A percentile compares a stretch with the other conserved stretches of the same genome.
phyloP scores from a whole-genome alignment of 2,329 filamentous ascomycete genomes.

The Coniella lustricola region DNA sequence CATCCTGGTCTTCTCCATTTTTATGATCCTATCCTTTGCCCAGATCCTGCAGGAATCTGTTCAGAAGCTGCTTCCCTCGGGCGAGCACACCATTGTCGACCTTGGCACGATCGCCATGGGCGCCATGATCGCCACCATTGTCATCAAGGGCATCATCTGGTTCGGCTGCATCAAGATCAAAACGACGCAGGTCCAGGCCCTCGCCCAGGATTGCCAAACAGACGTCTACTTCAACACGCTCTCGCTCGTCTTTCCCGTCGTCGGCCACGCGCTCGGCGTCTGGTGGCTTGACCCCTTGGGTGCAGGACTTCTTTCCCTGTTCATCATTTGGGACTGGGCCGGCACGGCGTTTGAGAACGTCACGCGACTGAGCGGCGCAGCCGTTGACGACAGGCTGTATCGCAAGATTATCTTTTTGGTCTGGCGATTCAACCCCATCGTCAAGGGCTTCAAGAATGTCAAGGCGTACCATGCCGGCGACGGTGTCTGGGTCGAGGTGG shows the following conservation, averaged over 20 bases:
- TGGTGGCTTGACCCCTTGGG: constrained; percentile 63
- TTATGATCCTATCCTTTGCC: constrained; percentile 56
- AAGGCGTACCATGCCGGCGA: constrained; percentile 56
- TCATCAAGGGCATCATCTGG: constrained; percentile 54
- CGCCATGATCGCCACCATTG: constrained; percentile 49
- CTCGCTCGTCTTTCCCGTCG: constrained; percentile 54
- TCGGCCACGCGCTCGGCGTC: constrained; percentile 49
- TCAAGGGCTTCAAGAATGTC: constrained; percentile 46
- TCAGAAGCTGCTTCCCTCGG: constrained; percentile 44
- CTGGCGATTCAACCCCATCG: constrained; percentile 47
- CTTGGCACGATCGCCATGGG: constrained; percentile 47
- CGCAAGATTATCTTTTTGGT: constrained; percentile 55
- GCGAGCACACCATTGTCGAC: constrained; percentile 33
- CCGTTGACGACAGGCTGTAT: constrained; percentile 41
- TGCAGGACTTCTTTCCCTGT: constrained; percentile 55
- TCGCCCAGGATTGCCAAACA: constrained; percentile 49
- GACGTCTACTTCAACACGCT: constrained; percentile 60
- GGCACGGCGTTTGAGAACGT: constrained; percentile 54
- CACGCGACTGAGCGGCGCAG: constrained; percentile 50
- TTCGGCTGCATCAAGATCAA: constrained; percentile 52
- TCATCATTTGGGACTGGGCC: constrained; percentile 64
- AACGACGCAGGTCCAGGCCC: constrained; percentile 56
- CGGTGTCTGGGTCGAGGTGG: constrained; percentile 56
- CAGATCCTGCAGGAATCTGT: constrained; percentile 57
- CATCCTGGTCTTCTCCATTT: constrained; percentile 55